phyloP scores from a whole-genome alignment of 345 rosid genomes.

The Aethionema arabicum region DNA sequence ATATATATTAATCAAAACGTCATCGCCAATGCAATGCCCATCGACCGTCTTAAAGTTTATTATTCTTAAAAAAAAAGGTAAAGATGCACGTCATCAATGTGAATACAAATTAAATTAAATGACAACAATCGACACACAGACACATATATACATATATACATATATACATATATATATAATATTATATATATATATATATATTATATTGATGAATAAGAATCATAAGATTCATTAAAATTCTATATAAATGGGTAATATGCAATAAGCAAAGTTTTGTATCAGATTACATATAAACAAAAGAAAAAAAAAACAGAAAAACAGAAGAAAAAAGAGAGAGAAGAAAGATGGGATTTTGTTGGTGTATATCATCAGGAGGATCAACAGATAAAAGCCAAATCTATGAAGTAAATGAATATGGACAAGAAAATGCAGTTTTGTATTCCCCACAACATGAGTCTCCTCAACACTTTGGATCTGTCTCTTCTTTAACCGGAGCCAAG shows the following conservation, averaged over 20 bases:
- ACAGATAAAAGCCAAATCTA: constrained; percentile 28
- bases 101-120: constrained; percentile 7
- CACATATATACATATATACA: too few relatives aligned
- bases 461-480: constrained; percentile 49
- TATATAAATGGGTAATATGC: constrained; percentile 27
- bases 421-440: constrained; percentile 32
- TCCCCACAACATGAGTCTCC: constrained; percentile 10
- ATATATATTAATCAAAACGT: background rate
- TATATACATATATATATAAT: too few relatives aligned
- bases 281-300: constrained; percentile 19
- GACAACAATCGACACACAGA: background rate
- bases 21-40: constrained; percentile 9
- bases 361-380: constrained; percentile 34
- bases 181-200: too few relatives aligned
- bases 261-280: constrained; percentile 41
- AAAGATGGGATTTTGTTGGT: constrained; percentile 33
- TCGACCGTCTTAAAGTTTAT: constrained; percentile 9
- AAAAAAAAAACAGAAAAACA: background rate
- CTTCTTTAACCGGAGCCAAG: constrained; percentile 64
- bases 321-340: background rate
- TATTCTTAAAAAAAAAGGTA: constrained; percentile 21
- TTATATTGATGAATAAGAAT: constrained; percentile 29
- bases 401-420: constrained; percentile 36
- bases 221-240: constrained; percentile 35
- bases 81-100: constrained; percentile 27